Base-by-base conservation (phyloP, 768 basidiomycete species). In the Lactifluus pinguis region DNA sequence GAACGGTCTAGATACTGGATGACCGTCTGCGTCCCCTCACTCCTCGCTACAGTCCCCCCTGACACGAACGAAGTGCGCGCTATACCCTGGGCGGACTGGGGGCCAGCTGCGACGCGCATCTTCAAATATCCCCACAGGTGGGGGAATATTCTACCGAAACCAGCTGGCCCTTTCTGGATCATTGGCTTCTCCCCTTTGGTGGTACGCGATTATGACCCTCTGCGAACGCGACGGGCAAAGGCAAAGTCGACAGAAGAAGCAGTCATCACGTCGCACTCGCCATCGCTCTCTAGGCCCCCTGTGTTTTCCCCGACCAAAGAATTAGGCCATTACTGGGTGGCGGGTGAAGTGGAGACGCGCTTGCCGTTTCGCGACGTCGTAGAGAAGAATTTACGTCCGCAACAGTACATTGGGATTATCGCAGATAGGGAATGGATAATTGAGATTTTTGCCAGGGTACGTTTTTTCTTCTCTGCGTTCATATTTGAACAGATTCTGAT, bases 401-500 rank as follows among this genome's bases (percentile, higher is more conserved):
- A 19, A 54, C 32, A 36, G 15, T 38, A 14, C 10, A 17, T 32
- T 11, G 49, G 44, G 14, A n/a, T 61, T 15, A 32, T 61, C 3
- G 60, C 54, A 9, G 60, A 61, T 39, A 56, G 60, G 25, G 60
- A 61, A 34, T 61, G 60, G 60, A 15, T 61, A 9, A n/a, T 61
- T n/a, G 53, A 44, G 42, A 47, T 61, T 14, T 51, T 49, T 30
- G 34, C 36, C 13, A 51, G 17, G 55, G 60, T 61, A 38, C 42
- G 53, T 38, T 25, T 25, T 25, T 21, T 42, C 9, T 45, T 44
- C 41, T 44, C 19, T 5, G 30, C 19, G 4, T 60, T 55, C n/a
- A 50, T 55, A 2, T 36, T 13, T 42, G 5, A 17, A 39, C 38
- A 29, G 11, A 52, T 21, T 14, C 42, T 50, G 14, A 39, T 34